Conservation (phyloP, 371 early-diverging fungal genomes). For the Apophysomyces trapeziformis region DNA sequence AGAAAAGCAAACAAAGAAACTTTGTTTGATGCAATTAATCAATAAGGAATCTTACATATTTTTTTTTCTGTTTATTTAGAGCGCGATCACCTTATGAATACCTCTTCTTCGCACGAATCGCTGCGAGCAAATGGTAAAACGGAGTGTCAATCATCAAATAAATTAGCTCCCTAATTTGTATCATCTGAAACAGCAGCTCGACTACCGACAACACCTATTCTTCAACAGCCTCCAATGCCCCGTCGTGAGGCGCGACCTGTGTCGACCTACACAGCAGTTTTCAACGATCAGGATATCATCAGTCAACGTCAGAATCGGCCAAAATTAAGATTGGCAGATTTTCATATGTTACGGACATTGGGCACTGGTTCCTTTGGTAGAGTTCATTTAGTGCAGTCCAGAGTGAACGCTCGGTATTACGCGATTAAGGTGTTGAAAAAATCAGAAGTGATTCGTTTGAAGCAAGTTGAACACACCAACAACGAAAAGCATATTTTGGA, state of each 20-base stretch:
- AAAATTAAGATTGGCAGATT: constrained; percentile 69
- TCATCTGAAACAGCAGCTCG: constrained; percentile 15
- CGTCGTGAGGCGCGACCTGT: constrained; percentile 5
- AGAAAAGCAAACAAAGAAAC: constrained; percentile 9
- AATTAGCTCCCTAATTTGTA: constrained; percentile 10
- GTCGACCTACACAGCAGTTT: constrained; percentile 1
- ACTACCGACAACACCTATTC: constrained; percentile 19
- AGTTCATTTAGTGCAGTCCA: constrained; percentile 89
- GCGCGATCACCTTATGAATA: not conserved
- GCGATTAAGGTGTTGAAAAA: constrained; percentile 98
- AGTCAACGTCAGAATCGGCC: constrained; percentile 46
- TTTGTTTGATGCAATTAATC: constrained; percentile 11
- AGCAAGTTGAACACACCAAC: constrained; percentile 97
- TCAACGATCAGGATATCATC: constrained; percentile 35
- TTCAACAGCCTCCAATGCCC: constrained; percentile 27
- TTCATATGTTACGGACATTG: constrained; percentile 76
- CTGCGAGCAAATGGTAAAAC: constrained; percentile 11
- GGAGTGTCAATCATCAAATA: constrained; percentile 9
- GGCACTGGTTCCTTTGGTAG: constrained; percentile 99
- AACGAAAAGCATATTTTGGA: constrained; percentile 96
- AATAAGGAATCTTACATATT: not conserved
- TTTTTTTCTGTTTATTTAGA: not conserved
- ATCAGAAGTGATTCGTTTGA: constrained; percentile 90
- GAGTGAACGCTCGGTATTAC: constrained; percentile 79
- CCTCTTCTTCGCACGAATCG: constrained; percentile 2